Conservation (phyloP, 1,139 yeast genomes). For the Blastobotrys persicus region DNA sequence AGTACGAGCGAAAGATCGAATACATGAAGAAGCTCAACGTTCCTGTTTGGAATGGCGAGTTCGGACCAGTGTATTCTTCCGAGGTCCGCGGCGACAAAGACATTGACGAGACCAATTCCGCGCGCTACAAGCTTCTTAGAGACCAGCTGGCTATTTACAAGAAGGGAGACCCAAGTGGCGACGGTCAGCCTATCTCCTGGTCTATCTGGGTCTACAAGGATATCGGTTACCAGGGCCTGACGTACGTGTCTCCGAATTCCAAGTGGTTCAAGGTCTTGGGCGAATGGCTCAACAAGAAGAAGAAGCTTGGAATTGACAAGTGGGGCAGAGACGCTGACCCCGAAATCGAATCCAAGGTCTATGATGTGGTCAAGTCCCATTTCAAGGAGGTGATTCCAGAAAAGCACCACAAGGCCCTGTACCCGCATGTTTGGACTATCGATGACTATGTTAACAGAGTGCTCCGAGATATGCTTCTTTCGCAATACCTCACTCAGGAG, state of each 20-base stretch:
- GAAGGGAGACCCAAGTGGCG: conserved; percentile 47
- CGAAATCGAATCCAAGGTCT: conserved; percentile 36
- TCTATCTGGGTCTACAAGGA: conserved; percentile 53
- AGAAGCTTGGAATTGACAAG: conserved; percentile 45
- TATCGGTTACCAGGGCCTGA: conserved; percentile 49
- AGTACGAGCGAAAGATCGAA: conserved; percentile 44
- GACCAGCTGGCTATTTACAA: conserved; percentile 46
- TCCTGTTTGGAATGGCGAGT: conserved; percentile 54
- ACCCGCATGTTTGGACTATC: conserved; percentile 42
- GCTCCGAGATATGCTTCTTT: conserved; percentile 43
- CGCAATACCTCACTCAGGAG: conserved; percentile 44
- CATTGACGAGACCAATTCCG: conserved; percentile 39
- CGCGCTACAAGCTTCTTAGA: conserved; percentile 43
- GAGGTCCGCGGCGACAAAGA: conserved; percentile 43
- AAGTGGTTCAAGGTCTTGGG: conserved; percentile 45
- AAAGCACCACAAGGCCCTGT: conserved; percentile 38
- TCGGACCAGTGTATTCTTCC: conserved; percentile 49
- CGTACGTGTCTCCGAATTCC: conserved; percentile 45
- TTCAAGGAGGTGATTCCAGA: conserved; percentile 42
- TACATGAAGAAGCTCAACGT: conserved; percentile 41
- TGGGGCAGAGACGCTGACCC: conserved; percentile 50
- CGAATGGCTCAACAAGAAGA: conserved; percentile 43
- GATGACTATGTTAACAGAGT: conserved; percentile 41
- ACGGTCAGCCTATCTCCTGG: conserved; percentile 45
- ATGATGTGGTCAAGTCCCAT: conserved; percentile 39